Evolutionary conservation across 768 basidiomycete species (phyloP), one percentile per base, ranked within the genome.

Genomic region (Termitomyces bulborhizus): DNA sequence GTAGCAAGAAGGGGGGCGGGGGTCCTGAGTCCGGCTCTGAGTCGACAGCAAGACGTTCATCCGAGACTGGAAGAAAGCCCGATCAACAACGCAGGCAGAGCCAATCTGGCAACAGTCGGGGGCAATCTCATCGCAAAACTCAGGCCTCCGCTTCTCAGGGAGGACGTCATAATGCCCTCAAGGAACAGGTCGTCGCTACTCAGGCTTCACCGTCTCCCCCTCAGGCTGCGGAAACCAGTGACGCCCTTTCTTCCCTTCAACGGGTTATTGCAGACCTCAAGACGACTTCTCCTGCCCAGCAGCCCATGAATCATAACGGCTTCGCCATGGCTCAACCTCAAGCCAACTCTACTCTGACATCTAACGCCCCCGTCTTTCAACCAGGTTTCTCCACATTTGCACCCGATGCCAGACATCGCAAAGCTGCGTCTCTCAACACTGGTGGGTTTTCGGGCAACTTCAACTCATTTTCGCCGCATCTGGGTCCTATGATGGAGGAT

Each of bases 181-280:
- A 69, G 63, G 78, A 78, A 61, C 77, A 76, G 57, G 58, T 62
- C 55, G 60, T 68, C 56, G 69, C 69, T 55, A 83, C 75, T 68
- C 78, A 79, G 68, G 71, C 77, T 40, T 60, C 74, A 40, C 74
- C 79, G 53, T 66, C 63, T 57, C 68, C 76, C 39, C 79, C 81
- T 57, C 74, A 80, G 59, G 73, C 70, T 59, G 76, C 76, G 36
- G 87, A 90, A 61, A 80, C 82, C 21, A 90, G 88, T 66, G 87
- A 88, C 67, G 90, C 88, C 16, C 76, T 93, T 56, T 88, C 88
- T 57, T 92, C 90, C 29, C 82, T 98, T 51, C 93, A 98, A 66
- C 84, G 91, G 55, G 88, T 97, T 69, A 98, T 98, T 62, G 90
- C 90, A 54, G 94, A 98, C 69, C 77, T 97, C 60, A 96, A 93